These are phyloP conservation scores for Pseudodiploospora longispora DNA, from an alignment of 2,329 filamentous ascomycete species.

Conservation along the genomic window DNA sequence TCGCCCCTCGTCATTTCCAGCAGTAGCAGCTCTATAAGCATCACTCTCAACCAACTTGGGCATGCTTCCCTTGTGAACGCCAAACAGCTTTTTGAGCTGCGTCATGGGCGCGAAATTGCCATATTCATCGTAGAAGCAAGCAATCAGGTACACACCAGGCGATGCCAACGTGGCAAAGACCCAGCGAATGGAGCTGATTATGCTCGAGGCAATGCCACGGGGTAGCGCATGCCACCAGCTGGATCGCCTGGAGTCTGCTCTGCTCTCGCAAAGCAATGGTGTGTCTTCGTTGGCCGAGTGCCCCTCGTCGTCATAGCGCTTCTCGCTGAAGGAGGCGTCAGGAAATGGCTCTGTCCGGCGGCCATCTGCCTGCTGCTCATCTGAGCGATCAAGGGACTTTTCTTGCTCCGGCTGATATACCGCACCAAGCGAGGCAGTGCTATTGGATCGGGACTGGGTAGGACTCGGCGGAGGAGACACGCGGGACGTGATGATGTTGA, in stretches of 20 bases:
- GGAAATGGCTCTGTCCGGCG: constrained; percentile 26
- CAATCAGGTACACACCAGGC: constrained; percentile 74
- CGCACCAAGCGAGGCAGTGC: constrained; percentile 45
- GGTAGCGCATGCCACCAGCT: constrained; percentile 51
- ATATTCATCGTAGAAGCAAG: constrained; percentile 73
- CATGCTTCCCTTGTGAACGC: constrained; percentile 38
- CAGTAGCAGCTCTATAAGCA: constrained; percentile 9
- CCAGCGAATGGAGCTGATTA: constrained; percentile 71
- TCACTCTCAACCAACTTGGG: constrained; percentile 17
- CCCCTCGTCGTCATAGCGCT: constrained; percentile 21
- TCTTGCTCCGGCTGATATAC: constrained; percentile 36
- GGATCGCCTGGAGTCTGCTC: constrained; percentile 28
- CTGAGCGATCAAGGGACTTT: constrained; percentile 19
- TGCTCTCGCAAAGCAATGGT: constrained; percentile 42
- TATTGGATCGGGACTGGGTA: constrained; percentile 51
- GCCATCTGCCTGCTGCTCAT: constrained; percentile 23
- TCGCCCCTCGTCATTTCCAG: constrained; percentile 15
- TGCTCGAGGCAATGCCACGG: constrained; percentile 59
- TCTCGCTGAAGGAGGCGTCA: constrained; percentile 28
- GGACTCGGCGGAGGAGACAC: constrained; percentile 57
- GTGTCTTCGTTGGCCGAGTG: constrained; percentile 51
- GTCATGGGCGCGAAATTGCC: constrained; percentile 71
- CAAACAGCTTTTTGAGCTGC: constrained; percentile 60
- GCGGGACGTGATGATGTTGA: constrained; percentile 86
- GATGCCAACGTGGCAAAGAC: constrained; percentile 70